Conservation (phyloP, 2,329 filamentous ascomycete species). For the Dryadomyces sulphureus region DNA sequence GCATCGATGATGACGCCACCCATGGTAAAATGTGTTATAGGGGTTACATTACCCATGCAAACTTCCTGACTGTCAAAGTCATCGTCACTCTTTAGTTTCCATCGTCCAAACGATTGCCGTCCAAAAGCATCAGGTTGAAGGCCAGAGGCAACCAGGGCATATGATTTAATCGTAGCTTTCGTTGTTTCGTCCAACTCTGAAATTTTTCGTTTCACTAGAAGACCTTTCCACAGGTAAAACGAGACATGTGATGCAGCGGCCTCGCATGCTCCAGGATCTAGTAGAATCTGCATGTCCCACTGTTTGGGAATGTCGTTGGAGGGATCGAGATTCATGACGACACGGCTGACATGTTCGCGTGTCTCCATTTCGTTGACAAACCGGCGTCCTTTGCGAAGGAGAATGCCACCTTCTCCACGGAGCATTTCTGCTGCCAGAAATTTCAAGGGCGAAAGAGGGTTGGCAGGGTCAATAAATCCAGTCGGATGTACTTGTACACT, state of each 20-base stretch:
- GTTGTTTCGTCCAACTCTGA: conserved; percentile 78
- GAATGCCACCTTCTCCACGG: conserved; percentile 91
- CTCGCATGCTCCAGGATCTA: conserved; percentile 98
- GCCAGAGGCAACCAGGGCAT: conserved; percentile 87
- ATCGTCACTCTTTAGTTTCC: conserved; percentile 47
- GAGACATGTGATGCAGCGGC: conserved; percentile 96
- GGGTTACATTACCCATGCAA: conserved; percentile 66
- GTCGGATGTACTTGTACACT: conserved; percentile 99
- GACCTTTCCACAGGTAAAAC: conserved; percentile 92
- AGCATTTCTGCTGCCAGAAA: conserved; percentile 97
- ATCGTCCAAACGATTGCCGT: conserved; percentile 98
- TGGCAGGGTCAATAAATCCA: conserved; percentile 93
- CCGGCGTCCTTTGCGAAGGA: conserved; percentile 79
- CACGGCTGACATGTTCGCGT: conserved; percentile 96
- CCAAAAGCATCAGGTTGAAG: conserved; percentile 92
- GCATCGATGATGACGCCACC: conserved; percentile 99
- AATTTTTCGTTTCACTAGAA: conserved; percentile 98
- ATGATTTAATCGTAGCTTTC: conserved; percentile 76
- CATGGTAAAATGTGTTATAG: conserved; percentile 99
- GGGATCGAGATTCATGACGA: conserved; percentile 43
- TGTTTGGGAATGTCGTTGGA: background rate
- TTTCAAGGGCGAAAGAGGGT: conserved; percentile 93
- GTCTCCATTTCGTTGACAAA: conserved; percentile 98
- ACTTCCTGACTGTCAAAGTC: conserved; percentile 74
- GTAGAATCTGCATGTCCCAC: conserved; percentile 88